These are phyloP conservation scores for Trichophyton verrucosum DNA, from an alignment of 2,329 filamentous ascomycete species.

Conservation along the genomic window DNA sequence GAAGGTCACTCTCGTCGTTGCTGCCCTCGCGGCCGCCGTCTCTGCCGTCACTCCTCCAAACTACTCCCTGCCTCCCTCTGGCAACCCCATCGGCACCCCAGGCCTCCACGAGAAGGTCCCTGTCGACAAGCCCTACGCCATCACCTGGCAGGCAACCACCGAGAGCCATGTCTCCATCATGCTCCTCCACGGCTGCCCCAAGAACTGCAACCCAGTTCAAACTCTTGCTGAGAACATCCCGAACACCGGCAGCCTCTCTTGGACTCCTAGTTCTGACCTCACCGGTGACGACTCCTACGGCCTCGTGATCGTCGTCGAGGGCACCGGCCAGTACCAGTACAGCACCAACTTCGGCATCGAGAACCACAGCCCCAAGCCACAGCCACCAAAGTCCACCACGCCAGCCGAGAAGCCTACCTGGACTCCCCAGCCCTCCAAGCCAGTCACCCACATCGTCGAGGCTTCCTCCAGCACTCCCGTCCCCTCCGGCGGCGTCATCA, in stretches of 20 bases:
- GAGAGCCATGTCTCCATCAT: conserved; percentile 40
- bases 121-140: conserved; percentile 44
- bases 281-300: conserved; percentile 44
- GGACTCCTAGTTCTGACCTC: conserved; percentile 42
- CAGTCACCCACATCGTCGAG: conserved; percentile 4
- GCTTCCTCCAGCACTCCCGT: not conserved
- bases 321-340: conserved; percentile 49
- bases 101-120: conserved; percentile 42
- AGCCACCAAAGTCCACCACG: conserved; percentile 4
- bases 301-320: conserved; percentile 49
- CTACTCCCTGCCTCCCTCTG: conserved; percentile 26
- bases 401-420: conserved; percentile 7
- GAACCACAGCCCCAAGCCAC: conserved; percentile 16
- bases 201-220: conserved; percentile 41
- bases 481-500: conserved; percentile 15
- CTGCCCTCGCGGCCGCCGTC: conserved; percentile 29
- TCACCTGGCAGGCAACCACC: conserved; percentile 43
- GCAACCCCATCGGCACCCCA: conserved; percentile 45
- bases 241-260: conserved; percentile 45
- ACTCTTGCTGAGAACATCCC: conserved; percentile 41
- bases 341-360: conserved; percentile 50
- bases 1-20: conserved; percentile 29
- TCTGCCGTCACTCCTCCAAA: conserved; percentile 28
- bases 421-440: conserved; percentile 1
- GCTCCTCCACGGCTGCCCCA: conserved; percentile 47